A percentile compares a stretch with the other conserved stretches of the same genome.
Evolutionary conservation across 495 filamentous ascomycete species (phyloP).

Genomic region (Penicillium canariense): DNA sequence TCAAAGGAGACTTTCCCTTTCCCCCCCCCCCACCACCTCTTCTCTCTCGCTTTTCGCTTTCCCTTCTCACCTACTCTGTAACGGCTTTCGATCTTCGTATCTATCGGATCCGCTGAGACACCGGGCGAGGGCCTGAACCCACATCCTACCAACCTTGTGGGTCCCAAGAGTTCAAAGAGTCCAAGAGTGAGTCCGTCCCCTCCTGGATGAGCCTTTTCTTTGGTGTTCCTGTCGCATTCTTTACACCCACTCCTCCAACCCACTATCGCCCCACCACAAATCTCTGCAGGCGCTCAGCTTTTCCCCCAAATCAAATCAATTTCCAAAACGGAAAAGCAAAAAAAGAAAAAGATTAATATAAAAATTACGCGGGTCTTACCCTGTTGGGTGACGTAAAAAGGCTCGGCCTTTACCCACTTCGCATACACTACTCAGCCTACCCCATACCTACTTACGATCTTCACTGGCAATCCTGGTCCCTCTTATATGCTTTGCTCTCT

Average conservation of each 20-base stretch:
- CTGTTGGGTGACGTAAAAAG: constrained; percentile 33
- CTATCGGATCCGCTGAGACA: constrained; percentile 16
- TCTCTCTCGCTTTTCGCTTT: constrained; percentile 4
- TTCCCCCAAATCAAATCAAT: constrained; percentile 9
- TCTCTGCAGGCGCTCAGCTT: constrained; percentile 25
- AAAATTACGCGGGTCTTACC: constrained; percentile 20
- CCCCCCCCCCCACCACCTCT: constrained; percentile 6
- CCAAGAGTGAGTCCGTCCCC: constrained; percentile 11
- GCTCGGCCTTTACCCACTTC: constrained; percentile 25
- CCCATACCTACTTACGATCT: constrained; percentile 27
- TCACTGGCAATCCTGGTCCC: constrained; percentile 23
- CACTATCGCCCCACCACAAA: constrained; percentile 27
- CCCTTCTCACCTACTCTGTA: neutral
- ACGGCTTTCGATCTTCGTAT: constrained; percentile 6
- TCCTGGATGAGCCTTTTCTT: constrained; percentile 7
- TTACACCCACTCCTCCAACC: constrained; percentile 12
- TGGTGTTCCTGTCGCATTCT: constrained; percentile 26
- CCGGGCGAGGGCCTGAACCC: constrained; percentile 14
- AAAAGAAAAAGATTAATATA: constrained; percentile 10
- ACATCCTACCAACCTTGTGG: constrained; percentile 23
- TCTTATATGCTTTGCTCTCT: constrained; percentile 24
- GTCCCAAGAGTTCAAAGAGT: constrained; percentile 9
- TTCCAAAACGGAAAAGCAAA: constrained; percentile 4
- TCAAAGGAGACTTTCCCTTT: constrained; percentile 4
- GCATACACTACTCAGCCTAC: constrained; percentile 23